phyloP scores from a whole-genome alignment of 306 rosid genomes.

The Carpinus fangiana region DNA sequence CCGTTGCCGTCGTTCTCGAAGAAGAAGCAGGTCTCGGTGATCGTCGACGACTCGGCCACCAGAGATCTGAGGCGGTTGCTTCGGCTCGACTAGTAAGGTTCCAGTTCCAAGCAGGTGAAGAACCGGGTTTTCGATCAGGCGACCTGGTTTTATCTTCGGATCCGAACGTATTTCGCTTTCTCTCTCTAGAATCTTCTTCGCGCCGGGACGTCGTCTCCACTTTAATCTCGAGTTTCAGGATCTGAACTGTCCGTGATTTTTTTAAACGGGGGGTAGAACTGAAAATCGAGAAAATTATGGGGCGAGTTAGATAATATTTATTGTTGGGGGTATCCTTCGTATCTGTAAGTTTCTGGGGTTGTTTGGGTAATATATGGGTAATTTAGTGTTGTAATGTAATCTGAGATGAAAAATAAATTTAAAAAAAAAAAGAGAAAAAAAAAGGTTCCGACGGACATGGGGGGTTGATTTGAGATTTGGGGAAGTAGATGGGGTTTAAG shows the following conservation, averaged over 20 bases:
- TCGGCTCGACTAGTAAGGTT: constrained; percentile 46
- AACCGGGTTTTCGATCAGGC: not conserved
- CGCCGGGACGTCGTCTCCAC: constrained; percentile 9
- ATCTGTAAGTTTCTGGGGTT: constrained; percentile 18
- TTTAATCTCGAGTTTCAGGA: constrained; percentile 27
- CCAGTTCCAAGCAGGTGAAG: not conserved
- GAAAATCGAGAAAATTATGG: constrained; percentile 29
- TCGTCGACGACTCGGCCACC: constrained; percentile 73
- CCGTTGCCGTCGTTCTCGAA: constrained; percentile 77
- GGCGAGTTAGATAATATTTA: constrained; percentile 31
- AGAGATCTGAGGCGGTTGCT: constrained; percentile 85
- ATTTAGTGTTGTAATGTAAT: constrained; percentile 41
- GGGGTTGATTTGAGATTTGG: constrained; percentile 40
- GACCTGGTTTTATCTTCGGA: constrained; percentile 10
- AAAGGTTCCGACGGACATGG: constrained; percentile 1
- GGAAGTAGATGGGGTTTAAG: constrained; percentile 4
- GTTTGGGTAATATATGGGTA: constrained; percentile 13
- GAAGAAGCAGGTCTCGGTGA: constrained; percentile 41
- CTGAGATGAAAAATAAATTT: not conserved
- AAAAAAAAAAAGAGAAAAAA: not conserved
- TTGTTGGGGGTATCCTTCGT: constrained; percentile 13
- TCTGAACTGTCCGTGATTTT: constrained; percentile 65
- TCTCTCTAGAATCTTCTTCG: constrained; percentile 27
- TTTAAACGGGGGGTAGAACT: constrained; percentile 70
- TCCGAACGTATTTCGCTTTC: not conserved